A percentile compares a stretch with the other conserved stretches of the same genome.
Evolutionary conservation across 208 protist species (phyloP).

Genomic region (Trypanosoma grayi): DNA sequence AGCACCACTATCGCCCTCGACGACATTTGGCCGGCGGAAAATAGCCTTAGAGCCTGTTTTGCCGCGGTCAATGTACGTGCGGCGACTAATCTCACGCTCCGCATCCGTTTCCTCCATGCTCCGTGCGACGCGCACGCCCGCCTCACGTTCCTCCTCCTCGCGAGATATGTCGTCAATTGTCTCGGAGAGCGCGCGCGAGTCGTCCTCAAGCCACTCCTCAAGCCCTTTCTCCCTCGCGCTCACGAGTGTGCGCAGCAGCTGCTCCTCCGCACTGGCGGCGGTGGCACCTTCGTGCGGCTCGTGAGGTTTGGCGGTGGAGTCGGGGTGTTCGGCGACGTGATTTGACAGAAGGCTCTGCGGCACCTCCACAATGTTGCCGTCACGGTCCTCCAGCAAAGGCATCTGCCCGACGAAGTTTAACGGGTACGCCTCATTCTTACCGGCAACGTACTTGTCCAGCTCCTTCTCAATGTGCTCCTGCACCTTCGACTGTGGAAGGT

Average conservation of each 20-base stretch:
- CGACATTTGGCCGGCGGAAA: slow-evolving; percentile 60
- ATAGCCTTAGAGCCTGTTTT: slow-evolving; percentile 77
- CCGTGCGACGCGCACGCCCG: slow-evolving; percentile 53
- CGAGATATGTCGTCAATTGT: slow-evolving; percentile 76
- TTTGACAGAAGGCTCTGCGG: slow-evolving; percentile 68
- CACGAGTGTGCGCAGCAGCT: slow-evolving; percentile 76
- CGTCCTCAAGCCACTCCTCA: slow-evolving; percentile 23
- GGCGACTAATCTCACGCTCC: slow-evolving; percentile 76
- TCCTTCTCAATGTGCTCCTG: slow-evolving; percentile 85
- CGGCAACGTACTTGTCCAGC: slow-evolving; percentile 86
- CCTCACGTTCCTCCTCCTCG: slow-evolving; percentile 58
- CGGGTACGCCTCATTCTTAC: slow-evolving; percentile 67
- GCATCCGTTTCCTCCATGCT: slow-evolving; percentile 88
- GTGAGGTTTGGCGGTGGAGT: slow-evolving; percentile 57
- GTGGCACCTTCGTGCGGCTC: slow-evolving; percentile 43
- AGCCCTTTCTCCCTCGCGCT: slow-evolving; percentile 83
- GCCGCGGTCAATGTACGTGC: slow-evolving; percentile 86
- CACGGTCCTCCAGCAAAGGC: slow-evolving; percentile 82
- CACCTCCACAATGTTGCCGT: slow-evolving; percentile 80
- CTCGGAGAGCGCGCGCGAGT: slow-evolving; percentile 47
- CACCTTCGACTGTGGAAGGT: slow-evolving; percentile 67
- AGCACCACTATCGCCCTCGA: slow-evolving; percentile 28
- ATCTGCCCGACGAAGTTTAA: slow-evolving; percentile 92
- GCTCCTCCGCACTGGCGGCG: slow-evolving; percentile 57
- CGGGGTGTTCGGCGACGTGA: slow-evolving; percentile 71